Evolutionary conservation across 2,329 filamentous ascomycete genomes (phyloP), one percentile per base, ranked within the genome.

Genomic region (Pezicula neosporulosa): DNA sequence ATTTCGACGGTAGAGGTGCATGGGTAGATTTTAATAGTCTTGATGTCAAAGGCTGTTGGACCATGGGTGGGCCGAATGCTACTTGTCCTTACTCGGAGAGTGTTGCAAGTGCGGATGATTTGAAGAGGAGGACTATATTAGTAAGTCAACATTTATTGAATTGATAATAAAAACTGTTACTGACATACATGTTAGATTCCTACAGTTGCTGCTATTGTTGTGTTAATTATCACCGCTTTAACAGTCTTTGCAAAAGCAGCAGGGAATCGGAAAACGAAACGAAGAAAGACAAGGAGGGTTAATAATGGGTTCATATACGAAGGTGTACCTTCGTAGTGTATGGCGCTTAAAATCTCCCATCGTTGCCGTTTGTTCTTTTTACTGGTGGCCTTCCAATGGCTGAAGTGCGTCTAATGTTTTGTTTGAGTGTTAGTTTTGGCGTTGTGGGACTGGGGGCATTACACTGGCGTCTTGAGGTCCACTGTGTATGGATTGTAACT

Each of bases 211-310:
- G 81, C 78, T 5, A 72, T 87, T 5, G 78, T 87, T 19, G 80
- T 87, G 2, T 74, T 85, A 44, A 70, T 85, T 16, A 66, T 85
- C n/a, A 76, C 80, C 1, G 77, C 75, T 0, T 63, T 86, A 61
- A 86, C 81, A 0, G 64, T 85, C 12, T 82, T 86, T 56, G 77
- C 83, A 46, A 87, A 87, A 61, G 84, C 81, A 61, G 83, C 82
- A 55, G 76, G 80, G 4, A 85, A 86, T 64, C 66, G 82, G 53
- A 72, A 74, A 39, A 77, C 76, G 57, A 77, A 73, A 43, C 75
- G 74, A 59, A 73, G 77, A 57, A 77, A 72, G 44, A 75, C 74
- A 60, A 74, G 77, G 59, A 64, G 68, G 51, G 67, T 67, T 42
- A 66, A 70, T 18, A 72, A 72, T 53, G 81, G 81, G 2, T 84